Percentiles rank a stretch among this genome's conserved stretches.
Conservation (phyloP, 768 basidiomycete species). For the Pisolithus tinctorius region DNA sequence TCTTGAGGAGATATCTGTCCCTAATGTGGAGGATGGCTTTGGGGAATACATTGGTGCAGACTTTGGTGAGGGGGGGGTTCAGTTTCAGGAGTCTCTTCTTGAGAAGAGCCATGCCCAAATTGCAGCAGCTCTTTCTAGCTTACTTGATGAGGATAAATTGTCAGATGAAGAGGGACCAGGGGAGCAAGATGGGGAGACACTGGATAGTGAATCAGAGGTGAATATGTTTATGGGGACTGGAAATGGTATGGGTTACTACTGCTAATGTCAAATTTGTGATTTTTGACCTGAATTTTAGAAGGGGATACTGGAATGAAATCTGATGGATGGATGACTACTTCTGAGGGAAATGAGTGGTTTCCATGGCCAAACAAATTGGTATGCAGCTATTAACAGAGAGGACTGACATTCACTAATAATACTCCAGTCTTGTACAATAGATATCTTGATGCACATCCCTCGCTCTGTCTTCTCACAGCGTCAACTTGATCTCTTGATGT, state of each 20-base stretch:
- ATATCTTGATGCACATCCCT: constrained; percentile 27
- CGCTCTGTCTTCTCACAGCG: constrained; percentile 24
- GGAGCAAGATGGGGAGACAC: background rate
- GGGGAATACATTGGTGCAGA: background rate
- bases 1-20: background rate
- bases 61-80: background rate
- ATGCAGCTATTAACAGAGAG: background rate
- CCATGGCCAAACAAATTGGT: constrained; percentile 1
- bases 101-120: background rate
- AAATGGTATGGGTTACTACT: background rate
- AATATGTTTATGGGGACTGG: background rate
- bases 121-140: background rate
- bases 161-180: background rate
- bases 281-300: background rate
- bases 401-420: background rate
- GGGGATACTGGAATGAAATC: background rate
- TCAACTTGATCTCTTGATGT: constrained; percentile 24
- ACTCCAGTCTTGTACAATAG: constrained; percentile 23
- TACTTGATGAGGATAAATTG: constrained; percentile 1
- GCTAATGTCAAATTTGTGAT: background rate
- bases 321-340: background rate
- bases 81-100: background rate
- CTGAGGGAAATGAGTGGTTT: background rate
- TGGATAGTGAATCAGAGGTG: background rate
- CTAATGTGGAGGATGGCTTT: background rate